Conservation (phyloP, 768 basidiomycete genomes). For the Cystobasidium ongulense region DNA sequence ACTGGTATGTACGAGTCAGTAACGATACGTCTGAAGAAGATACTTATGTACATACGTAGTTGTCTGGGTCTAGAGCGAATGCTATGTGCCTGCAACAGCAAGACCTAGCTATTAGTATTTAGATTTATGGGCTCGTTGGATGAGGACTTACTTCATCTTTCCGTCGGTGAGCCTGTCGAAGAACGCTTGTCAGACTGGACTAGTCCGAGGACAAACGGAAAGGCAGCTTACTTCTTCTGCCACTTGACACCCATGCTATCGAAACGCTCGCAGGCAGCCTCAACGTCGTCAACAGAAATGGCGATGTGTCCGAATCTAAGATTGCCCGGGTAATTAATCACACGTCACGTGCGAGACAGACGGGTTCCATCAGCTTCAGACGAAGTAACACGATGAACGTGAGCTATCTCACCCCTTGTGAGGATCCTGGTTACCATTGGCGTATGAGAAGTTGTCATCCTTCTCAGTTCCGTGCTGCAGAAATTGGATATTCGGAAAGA, state of each 20-base stretch:
- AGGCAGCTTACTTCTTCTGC: constrained; percentile 71
- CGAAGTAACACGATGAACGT: constrained; percentile 40
- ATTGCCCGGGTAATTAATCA: not conserved
- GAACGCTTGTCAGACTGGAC: not conserved
- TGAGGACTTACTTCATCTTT: constrained; percentile 29
- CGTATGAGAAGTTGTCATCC: constrained; percentile 68
- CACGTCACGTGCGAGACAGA: not conserved
- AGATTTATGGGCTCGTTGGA: not conserved
- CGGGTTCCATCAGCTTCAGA: not conserved
- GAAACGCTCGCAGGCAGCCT: constrained; percentile 73
- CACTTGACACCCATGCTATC: constrained; percentile 70
- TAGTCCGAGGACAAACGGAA: not conserved
- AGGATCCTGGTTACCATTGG: constrained; percentile 75
- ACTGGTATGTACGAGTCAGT: not conserved
- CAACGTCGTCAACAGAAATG: constrained; percentile 71
- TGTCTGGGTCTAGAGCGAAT: constrained; percentile 48
- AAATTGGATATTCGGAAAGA: too few relatives aligned
- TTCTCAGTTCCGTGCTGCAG: constrained; percentile 85
- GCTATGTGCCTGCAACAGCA: constrained; percentile 61
- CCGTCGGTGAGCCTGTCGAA: constrained; percentile 15
- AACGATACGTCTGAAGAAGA: not conserved
- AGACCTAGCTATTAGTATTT: not conserved
- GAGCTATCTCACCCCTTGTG: constrained; percentile 46
- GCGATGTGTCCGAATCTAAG: constrained; percentile 76
- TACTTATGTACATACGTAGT: constrained; percentile 14